Base-by-base conservation (phyloP, 305 asterid genomes). In the Andrographis paniculata region DNA sequence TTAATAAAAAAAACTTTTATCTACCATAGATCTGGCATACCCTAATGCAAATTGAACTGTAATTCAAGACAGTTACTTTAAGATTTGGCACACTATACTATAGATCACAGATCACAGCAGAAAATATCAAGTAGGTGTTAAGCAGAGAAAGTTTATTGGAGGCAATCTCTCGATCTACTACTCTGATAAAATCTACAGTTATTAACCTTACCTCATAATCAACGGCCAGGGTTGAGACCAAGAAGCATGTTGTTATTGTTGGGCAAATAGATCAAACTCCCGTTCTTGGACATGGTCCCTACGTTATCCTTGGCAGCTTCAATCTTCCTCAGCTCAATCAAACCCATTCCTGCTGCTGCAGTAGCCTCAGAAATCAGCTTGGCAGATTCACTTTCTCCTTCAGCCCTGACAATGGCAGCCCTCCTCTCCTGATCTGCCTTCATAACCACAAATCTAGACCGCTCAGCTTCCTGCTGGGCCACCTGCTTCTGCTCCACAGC, bases 401-500 rank as follows among this genome's bases (percentile, higher is more conserved):
- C 97, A 16, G 95, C 95, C 73, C 95, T 69, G 52, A 88, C 82
- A 48, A 88, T 74, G 0, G 95, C 95, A 0, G 97, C 97, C 65
- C 97, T 70, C 54, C 94, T 68, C 72, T 89, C 95, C 71, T 89
- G 97, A 62, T 89, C 97, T 0, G 95, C 83, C 71, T 85, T 89
- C 59, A 70, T 74, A 18, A 89, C 97, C 21, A 89, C 87, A 9
- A 89, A 89, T 52, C 77, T 89, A 2, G 95, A 85, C 61, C 97
- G 45, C 82, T 89, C 97, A 0, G 95, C 97, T 70, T 89, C 97
- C 71, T 89, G 97, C 70, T 89, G 97, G 9, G 97, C 97, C 60
- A 89, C 97, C 77, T 89, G 97, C 76, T 89, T 89, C 93, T 85
- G 93, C 79, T 89, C 97, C 62, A 85, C 97, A 1, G 97, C 97